phyloP scores from a whole-genome alignment of 257 asterid genomes.

The Solanum sitiens region DNA sequence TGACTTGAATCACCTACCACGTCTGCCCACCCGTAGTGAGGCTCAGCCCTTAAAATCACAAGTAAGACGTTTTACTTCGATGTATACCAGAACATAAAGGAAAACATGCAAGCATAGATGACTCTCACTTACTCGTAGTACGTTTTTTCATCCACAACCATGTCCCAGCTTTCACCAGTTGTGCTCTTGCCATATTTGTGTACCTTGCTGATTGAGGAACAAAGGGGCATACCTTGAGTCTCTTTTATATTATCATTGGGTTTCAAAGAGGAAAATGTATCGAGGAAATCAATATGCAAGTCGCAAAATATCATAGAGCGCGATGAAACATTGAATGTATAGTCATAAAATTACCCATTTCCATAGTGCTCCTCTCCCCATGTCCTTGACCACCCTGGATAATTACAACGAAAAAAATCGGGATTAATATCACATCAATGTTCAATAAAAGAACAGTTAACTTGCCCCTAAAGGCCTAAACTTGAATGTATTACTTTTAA shows the following conservation, averaged over 20 bases:
- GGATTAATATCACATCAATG: neutral
- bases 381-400: slow-evolving; percentile 93
- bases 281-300: neutral
- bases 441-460: neutral
- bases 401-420: neutral
- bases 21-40: slow-evolving; percentile 99
- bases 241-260: neutral
- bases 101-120: neutral
- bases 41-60: slow-evolving; percentile 66
- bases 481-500: neutral
- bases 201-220: slow-evolving; percentile 64
- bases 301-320: neutral
- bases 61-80: neutral
- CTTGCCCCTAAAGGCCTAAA: neutral
- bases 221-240: neutral
- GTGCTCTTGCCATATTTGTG: slow-evolving; percentile 97
- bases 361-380: slow-evolving; percentile 99
- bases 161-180: slow-evolving; percentile 97
- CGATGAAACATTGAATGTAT: neutral
- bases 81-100: neutral
- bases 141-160: slow-evolving; percentile 88
- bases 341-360: slow-evolving; percentile 61
- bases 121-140: slow-evolving; percentile 62
- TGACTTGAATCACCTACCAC: slow-evolving; percentile 97
- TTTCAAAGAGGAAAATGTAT: neutral